These are phyloP conservation scores for Excoecaria cochinchinensis DNA, from an alignment of 345 rosid species.

Conservation along the genomic window DNA sequence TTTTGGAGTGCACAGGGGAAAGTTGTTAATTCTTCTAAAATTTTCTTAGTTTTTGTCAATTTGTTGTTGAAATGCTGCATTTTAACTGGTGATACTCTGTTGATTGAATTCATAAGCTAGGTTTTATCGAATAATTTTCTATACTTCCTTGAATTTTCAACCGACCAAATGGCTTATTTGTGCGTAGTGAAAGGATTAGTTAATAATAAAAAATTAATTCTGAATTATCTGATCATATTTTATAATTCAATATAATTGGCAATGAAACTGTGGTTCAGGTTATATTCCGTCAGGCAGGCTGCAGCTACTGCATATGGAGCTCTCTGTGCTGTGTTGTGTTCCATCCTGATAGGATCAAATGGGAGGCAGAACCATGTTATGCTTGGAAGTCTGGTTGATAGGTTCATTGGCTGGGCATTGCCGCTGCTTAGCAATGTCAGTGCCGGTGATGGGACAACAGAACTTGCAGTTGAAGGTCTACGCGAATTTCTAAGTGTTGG, in stretches of 20 bases:
- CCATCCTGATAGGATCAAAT: slow-evolving; percentile 63
- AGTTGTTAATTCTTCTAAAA: neutral
- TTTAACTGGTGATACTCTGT: neutral
- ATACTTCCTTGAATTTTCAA: neutral
- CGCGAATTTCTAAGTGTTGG: slow-evolving; percentile 78
- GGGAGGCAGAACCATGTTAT: slow-evolving; percentile 79
- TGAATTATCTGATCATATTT: neutral
- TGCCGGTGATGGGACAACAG: slow-evolving; percentile 67
- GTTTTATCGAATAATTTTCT: neutral
- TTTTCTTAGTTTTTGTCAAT: neutral
- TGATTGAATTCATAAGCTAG: neutral
- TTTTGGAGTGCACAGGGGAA: neutral
- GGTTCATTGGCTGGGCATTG: slow-evolving; percentile 79
- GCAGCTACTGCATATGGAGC: slow-evolving; percentile 72
- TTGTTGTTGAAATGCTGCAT: neutral
- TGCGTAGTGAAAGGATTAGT: neutral
- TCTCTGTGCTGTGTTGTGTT: slow-evolving; percentile 69
- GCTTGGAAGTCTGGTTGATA: slow-evolving; percentile 69
- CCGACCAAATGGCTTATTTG: neutral
- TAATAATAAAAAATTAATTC: neutral
- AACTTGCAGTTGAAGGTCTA: slow-evolving; percentile 67
- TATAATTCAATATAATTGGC: neutral
- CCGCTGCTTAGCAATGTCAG: slow-evolving; percentile 68
- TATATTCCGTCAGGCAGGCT: slow-evolving; percentile 66
- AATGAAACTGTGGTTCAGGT: slow-evolving; percentile 42